Percentiles rank a stretch among this genome's conserved stretches.
These are phyloP conservation scores for Madurella fahalii DNA, from an alignment of 2,329 filamentous ascomycete species.

Conservation along the genomic window DNA sequence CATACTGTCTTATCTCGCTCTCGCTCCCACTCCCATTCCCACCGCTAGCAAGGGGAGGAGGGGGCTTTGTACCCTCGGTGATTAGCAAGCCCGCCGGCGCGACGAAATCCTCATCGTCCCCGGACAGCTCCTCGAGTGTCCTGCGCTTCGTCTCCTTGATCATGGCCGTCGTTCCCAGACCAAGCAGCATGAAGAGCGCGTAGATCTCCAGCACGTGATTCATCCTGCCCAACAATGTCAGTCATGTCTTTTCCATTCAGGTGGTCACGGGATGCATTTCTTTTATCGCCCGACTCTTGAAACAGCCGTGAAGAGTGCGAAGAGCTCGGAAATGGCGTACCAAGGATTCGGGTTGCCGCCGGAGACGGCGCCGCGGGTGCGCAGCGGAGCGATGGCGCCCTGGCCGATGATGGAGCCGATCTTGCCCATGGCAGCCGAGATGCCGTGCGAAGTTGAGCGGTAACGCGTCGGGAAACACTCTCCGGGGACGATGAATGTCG, in stretches of 20 bases:
- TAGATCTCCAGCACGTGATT: conserved; percentile 73
- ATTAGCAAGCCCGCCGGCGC: background rate
- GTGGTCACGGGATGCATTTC: no score
- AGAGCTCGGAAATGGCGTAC: no score
- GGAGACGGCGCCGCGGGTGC: conserved; percentile 42
- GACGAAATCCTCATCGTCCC: conserved; percentile 22
- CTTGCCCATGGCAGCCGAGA: conserved; percentile 52
- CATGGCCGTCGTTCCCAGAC: conserved; percentile 63
- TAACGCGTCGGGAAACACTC: conserved; percentile 56
- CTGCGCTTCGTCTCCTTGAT: conserved; percentile 70
- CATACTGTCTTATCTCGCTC: background rate
- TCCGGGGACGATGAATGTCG: conserved; percentile 54
- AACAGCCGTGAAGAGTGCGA: no score
- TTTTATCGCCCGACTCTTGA: no score
- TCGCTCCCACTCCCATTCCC: background rate
- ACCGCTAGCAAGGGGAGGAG: background rate
- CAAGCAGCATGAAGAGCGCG: conserved; percentile 72
- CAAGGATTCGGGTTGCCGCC: conserved; percentile 48
- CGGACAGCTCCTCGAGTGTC: conserved; percentile 62
- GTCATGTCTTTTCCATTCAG: no score
- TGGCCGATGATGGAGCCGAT: conserved; percentile 55
- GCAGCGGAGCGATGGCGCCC: conserved; percentile 53
- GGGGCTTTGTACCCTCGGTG: background rate
- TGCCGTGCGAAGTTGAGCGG: conserved; percentile 54
- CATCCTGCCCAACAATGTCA: conserved; percentile 40